Base-by-base conservation (phyloP, 352 stramenopile genomes). In the Phytophthora macrochlamydospora region DNA sequence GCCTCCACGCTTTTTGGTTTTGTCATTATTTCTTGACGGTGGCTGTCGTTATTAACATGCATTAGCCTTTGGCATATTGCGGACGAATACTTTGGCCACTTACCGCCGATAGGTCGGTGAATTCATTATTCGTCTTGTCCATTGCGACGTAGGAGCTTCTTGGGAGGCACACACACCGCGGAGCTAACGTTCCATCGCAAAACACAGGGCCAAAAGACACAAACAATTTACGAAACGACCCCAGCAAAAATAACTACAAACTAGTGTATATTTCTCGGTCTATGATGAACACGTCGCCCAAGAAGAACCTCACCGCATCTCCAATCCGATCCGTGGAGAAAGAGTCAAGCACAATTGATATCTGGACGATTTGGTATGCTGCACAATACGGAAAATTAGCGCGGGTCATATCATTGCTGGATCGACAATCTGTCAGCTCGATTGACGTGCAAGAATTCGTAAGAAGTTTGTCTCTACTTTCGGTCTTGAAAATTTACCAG, bases 301-400 rank as follows among this genome's bases (percentile, higher is more conserved):
- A 56, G 37, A 66, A 55, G 61, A 65, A 70, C 32, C 52, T 51
- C 33, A 72, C 67, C 49, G 58, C 65, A 28, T 59, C 64, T 2
- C 58, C 61, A 7, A 76, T 75, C 37, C 68, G 75, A 51, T 62
- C 62, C 45, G 70, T 72, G 50, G 60, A 72, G 11, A 31, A 28
- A 4, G 66, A 72, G 7, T 53, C 59, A 11, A 49, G 38, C 45
- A 63, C 45, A 3, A 57, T 51, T 6, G 68, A 88, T 32, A 66
- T 91, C 43, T 93, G 81, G 75, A 91, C 79, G 11, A 83, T 93
- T 55, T 93, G 85, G 85, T 91, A 93, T 53, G 85, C 85, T 8
- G 73, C 85, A 4, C 77, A 82, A 53, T 76, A 81, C 18, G 85
- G 85, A 5, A 89, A 90, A 43, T 7, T 67, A 1, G 78, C 76